Conservation (phyloP, 768 basidiomycete species). For the Podaxis mareebaensis region DNA sequence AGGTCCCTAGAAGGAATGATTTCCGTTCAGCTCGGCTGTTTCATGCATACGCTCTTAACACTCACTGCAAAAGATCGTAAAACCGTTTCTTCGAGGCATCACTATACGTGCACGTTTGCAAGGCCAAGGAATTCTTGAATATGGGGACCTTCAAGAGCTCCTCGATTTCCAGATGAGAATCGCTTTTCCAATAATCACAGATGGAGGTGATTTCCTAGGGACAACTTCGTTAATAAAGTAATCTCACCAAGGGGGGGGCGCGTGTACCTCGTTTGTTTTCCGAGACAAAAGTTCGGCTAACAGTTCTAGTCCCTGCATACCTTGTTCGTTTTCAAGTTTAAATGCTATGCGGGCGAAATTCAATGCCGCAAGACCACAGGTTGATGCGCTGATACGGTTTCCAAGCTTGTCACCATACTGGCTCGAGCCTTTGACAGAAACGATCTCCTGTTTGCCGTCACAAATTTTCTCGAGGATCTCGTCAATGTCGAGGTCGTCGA, state of each 20-base stretch:
- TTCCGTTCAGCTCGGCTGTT: not conserved
- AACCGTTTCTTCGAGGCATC: constrained; percentile 19
- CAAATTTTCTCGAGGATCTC: constrained; percentile 22
- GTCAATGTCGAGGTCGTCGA: not conserved
- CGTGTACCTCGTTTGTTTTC: constrained; percentile 17
- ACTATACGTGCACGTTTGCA: constrained; percentile 53
- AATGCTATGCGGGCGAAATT: constrained; percentile 57
- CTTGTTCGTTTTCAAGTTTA: constrained; percentile 34
- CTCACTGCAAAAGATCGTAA: constrained; percentile 32
- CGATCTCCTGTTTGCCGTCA: constrained; percentile 35
- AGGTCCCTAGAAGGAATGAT: constrained; percentile 21
- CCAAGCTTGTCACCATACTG: constrained; percentile 48
- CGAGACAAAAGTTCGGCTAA: constrained; percentile 12
- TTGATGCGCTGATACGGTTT: constrained; percentile 36
- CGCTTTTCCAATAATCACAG: constrained; percentile 49
- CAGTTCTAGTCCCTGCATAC: constrained; percentile 8
- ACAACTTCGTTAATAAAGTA: not conserved
- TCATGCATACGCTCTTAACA: constrained; percentile 14
- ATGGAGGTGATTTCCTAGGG: constrained; percentile 57
- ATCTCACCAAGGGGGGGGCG: not conserved
- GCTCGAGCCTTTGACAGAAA: constrained; percentile 53
- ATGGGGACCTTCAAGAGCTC: constrained; percentile 16
- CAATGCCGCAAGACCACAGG: constrained; percentile 68
- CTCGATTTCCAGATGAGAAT: constrained; percentile 15
- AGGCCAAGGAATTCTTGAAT: constrained; percentile 40